Evolutionary conservation across 352 stramenopile genomes (phyloP).

Genomic region (Globisporangium barbulae): DNA sequence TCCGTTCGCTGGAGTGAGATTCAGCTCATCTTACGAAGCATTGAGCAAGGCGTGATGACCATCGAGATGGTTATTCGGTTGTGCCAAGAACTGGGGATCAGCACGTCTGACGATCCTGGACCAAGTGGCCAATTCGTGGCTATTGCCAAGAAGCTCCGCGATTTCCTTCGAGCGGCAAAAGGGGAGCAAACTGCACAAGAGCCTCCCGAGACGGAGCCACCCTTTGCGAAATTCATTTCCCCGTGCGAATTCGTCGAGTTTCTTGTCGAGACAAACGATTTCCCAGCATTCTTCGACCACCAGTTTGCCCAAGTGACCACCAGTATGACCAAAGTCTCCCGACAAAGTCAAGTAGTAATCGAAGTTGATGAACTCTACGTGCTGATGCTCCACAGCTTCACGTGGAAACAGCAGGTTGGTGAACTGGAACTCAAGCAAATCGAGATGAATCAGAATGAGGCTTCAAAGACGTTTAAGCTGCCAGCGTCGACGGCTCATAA

Average conservation of each 20-base stretch:
- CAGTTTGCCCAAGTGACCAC: background rate
- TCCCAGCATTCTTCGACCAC: conserved; percentile 1
- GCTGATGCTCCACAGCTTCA: background rate
- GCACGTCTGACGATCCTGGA: too few species aligned
- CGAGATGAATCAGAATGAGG: background rate
- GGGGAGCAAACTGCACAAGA: background rate
- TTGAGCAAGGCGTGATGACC: background rate
- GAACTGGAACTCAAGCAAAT: background rate
- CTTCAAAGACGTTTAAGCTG: background rate
- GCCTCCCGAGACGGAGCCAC: background rate
- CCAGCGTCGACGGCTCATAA: conserved; percentile 11
- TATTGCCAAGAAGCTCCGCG: background rate
- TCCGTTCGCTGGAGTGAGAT: conserved; percentile 1
- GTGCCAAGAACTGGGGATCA: background rate
- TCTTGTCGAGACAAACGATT: conserved; percentile 5
- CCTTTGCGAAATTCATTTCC: background rate
- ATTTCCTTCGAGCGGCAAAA: background rate
- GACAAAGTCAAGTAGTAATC: background rate
- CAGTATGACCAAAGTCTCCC: background rate
- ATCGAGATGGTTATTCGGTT: background rate
- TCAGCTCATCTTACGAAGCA: conserved; percentile 1
- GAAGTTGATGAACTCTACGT: conserved; percentile 4
- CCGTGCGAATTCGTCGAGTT: conserved; percentile 6
- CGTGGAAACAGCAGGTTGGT: conserved; percentile 1
- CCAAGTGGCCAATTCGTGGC: background rate